Base-by-base conservation (phyloP, 192 early-diverging fungal species). In the Mycoemilia scoparia region DNA sequence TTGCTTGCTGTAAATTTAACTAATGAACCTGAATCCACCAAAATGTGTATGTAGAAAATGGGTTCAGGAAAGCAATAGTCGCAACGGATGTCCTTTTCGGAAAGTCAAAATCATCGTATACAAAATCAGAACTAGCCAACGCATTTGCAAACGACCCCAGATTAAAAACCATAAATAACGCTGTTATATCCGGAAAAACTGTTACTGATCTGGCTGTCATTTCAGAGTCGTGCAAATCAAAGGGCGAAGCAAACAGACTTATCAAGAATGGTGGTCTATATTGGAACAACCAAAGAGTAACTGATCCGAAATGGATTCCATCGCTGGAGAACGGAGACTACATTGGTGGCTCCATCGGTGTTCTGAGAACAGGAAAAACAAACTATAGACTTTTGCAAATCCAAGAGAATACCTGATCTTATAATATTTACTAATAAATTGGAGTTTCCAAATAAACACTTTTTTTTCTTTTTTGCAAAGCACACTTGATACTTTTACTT, bases 221-320 rank as follows among this genome's bases (percentile, higher is more conserved):
- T 30, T 39, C 64, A 22, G 77, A 76, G 6, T 62, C 73, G 12
- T 71, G 67, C 38, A 60, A 61, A 26, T 82, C 79, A 27, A 80
- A 76, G 57, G 71, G 76, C 9, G 82, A 78, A 23, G 82, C 83
- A 0, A 56, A 74, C 23, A 82, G 87, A 29, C 52, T 85, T 19
- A 65, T 76, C 33, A 68, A 69, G 19, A 48, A 70, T 3, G 83
- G 87, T 12, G 90, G 90, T 0, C 47, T 96, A 17, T 96, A 96
- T 41, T 54, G 57, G 52, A 65, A 65, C 39, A 37, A 38, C 25
- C 19, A 35, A 15, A 34, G 46, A 4, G 39, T 51, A 3, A 11
- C 10, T 5, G 51, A 65, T 21, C 40, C 35, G 24, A 54, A 46
- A 29, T 54, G 56, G 55, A 32, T 41, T 10, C 51, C 56, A 1